Conservation (phyloP, 2,329 filamentous ascomycete genomes). For the Zasmidium angulare region DNA sequence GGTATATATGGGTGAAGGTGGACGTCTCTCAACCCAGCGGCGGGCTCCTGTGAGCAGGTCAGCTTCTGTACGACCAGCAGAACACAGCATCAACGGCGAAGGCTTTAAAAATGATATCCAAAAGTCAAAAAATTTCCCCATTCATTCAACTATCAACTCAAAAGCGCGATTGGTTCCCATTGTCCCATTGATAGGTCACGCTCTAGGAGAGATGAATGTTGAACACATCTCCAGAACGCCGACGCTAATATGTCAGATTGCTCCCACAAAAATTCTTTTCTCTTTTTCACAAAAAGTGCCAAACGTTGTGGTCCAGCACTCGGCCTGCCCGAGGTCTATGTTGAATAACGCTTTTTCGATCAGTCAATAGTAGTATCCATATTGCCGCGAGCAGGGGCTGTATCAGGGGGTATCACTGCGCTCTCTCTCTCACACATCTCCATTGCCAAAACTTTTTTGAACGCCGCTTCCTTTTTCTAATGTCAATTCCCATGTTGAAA, state of each 20-base stretch:
- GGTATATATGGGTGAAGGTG: too few relatives aligned
- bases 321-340: conserved; percentile 27
- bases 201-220: conserved; percentile 26
- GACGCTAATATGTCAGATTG: conserved; percentile 28
- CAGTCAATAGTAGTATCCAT: conserved; percentile 4
- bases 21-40: too few relatives aligned
- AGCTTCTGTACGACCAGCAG: neutral
- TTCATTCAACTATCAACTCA: conserved; percentile 20
- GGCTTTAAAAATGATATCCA: neutral
- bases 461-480: conserved; percentile 9
- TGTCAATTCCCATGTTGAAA: conserved; percentile 14
- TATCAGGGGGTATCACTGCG: conserved; percentile 28
- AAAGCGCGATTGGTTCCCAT: conserved; percentile 20
- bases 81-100: neutral
- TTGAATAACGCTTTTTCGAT: conserved; percentile 23
- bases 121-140: neutral
- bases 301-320: conserved; percentile 5
- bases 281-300: neutral
- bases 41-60: too few relatives aligned
- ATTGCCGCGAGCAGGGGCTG: conserved; percentile 26
- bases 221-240: conserved; percentile 30
- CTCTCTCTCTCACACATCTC: conserved; percentile 14
- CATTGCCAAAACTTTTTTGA: conserved; percentile 15
- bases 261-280: conserved; percentile 2
- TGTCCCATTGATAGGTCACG: conserved; percentile 6